These are phyloP conservation scores for Mycena polygramma DNA, from an alignment of 768 basidiomycete genomes.

Conservation along the genomic window DNA sequence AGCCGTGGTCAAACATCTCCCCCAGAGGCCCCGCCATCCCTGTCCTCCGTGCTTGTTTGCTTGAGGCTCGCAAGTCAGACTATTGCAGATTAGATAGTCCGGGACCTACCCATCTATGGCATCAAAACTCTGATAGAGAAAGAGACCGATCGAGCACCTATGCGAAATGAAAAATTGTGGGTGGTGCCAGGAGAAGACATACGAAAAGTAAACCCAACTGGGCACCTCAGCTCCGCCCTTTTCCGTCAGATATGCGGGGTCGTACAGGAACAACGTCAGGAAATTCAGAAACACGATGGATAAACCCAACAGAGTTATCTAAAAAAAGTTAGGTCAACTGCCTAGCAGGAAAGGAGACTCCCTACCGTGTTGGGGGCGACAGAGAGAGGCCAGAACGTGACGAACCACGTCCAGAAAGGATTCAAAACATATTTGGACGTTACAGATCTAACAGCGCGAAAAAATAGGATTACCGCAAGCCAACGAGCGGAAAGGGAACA, in stretches of 20 bases:
- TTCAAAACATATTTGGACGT: slow-evolving; percentile 82
- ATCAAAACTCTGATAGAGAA: slow-evolving; percentile 92
- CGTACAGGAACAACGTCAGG: slow-evolving; percentile 83
- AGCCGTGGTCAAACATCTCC: slow-evolving; percentile 98
- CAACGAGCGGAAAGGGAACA: slow-evolving; percentile 39
- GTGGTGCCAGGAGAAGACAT: slow-evolving; percentile 43
- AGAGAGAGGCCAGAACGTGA: slow-evolving; percentile 86
- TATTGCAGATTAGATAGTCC: neutral
- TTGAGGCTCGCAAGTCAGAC: slow-evolving; percentile 44
- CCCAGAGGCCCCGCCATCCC: slow-evolving; percentile 99
- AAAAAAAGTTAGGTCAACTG: slow-evolving; percentile 16
- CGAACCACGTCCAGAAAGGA: slow-evolving; percentile 93
- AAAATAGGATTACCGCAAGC: slow-evolving; percentile 22
- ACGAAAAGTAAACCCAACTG: slow-evolving; percentile 94
- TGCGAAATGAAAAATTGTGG: slow-evolving; percentile 5
- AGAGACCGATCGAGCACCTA: slow-evolving; percentile 91
- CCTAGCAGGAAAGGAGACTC: slow-evolving; percentile 19
- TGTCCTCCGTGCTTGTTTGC: slow-evolving; percentile 95
- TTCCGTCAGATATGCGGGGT: slow-evolving; percentile 80
- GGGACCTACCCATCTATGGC: slow-evolving; percentile 85
- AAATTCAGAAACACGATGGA: slow-evolving; percentile 88
- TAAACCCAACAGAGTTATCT: slow-evolving; percentile 94
- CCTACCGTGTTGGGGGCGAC: slow-evolving; percentile 92
- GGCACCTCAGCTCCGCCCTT: slow-evolving; percentile 79
- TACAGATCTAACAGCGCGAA: slow-evolving; percentile 67